Conservation (phyloP, 257 asterid species). For the Coffea eugenioides region DNA sequence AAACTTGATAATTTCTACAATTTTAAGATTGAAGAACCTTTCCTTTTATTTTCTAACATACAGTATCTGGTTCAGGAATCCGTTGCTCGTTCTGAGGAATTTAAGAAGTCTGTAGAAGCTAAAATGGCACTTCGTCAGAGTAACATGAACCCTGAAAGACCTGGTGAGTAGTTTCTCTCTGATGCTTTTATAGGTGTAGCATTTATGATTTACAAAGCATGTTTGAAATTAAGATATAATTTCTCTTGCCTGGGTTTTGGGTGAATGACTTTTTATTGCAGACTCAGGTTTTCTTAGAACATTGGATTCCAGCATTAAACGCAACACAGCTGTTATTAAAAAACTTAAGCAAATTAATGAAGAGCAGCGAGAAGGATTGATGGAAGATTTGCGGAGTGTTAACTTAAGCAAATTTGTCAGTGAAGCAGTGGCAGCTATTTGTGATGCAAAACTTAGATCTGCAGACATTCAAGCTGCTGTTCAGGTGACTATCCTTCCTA, state of each 20-base stretch:
- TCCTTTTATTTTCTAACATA: conserved; percentile 10
- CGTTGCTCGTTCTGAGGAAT: conserved; percentile 86
- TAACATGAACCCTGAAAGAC: conserved; percentile 89
- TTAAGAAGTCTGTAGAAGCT: conserved; percentile 80
- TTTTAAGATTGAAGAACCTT: background rate
- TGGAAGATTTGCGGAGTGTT: conserved; percentile 93
- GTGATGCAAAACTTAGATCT: conserved; percentile 92
- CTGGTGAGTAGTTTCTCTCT: conserved; percentile 52
- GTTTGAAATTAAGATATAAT: too few species aligned
- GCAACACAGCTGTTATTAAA: conserved; percentile 96
- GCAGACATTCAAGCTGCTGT: conserved; percentile 96
- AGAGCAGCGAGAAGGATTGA: conserved; percentile 86
- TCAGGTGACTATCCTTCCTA: conserved; percentile 51
- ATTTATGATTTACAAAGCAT: background rate
- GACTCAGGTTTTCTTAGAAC: conserved; percentile 92
- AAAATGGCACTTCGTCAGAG: conserved; percentile 69
- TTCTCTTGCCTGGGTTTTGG: conserved; percentile 18
- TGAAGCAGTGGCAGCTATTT: conserved; percentile 95
- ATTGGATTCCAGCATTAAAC: conserved; percentile 94
- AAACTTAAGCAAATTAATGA: conserved; percentile 95
- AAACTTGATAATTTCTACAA: background rate
- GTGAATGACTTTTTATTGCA: conserved; percentile 35
- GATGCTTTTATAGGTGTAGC: background rate
- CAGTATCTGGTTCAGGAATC: conserved; percentile 66
- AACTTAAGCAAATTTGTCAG: conserved; percentile 96